phyloP scores from a whole-genome alignment of 2,329 filamentous ascomycete species.

The Nemania diffusa region DNA sequence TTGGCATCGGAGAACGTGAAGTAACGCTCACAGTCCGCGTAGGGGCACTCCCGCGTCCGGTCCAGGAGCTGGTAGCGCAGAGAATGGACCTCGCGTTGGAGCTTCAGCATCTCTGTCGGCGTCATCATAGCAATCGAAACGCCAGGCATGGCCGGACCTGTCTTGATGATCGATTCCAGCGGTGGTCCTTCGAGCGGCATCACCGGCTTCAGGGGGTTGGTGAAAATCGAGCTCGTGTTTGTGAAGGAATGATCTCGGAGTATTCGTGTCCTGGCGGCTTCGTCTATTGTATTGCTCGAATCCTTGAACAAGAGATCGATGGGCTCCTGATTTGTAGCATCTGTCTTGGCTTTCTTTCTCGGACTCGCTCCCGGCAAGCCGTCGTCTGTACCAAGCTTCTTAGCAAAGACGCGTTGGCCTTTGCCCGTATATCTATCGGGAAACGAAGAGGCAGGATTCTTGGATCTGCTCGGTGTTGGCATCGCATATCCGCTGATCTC shows the following conservation, averaged over 20 bases:
- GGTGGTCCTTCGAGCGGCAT: conserved; percentile 52
- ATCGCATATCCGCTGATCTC: neutral
- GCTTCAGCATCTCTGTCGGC: conserved; percentile 52
- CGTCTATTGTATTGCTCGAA: conserved; percentile 30
- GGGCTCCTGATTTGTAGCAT: too few relatives aligned
- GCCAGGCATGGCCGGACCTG: conserved; percentile 50
- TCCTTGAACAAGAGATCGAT: conserved; percentile 33
- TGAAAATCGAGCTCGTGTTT: conserved; percentile 46
- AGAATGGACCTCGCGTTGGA: conserved; percentile 51
- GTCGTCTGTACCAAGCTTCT: neutral
- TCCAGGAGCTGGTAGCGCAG: conserved; percentile 51
- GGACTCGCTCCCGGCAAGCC: neutral
- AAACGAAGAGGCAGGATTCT: neutral
- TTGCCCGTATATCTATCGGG: neutral
- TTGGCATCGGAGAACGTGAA: conserved; percentile 47
- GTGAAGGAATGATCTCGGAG: conserved; percentile 49
- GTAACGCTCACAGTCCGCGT: conserved; percentile 50
- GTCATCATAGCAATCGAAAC: conserved; percentile 55
- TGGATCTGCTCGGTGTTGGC: neutral
- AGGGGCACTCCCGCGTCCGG: conserved; percentile 54
- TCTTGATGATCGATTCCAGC: conserved; percentile 53
- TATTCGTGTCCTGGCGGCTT: conserved; percentile 19
- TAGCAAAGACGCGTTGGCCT: too few relatives aligned
- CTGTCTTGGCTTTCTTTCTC: too few relatives aligned
- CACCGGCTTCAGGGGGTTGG: conserved; percentile 47